A percentile compares a stretch with the other conserved stretches of the same genome.
These are phyloP conservation scores for Buxus sempervirens DNA, from an alignment of 164 flowering plant genomes.

Conservation along the genomic window DNA sequence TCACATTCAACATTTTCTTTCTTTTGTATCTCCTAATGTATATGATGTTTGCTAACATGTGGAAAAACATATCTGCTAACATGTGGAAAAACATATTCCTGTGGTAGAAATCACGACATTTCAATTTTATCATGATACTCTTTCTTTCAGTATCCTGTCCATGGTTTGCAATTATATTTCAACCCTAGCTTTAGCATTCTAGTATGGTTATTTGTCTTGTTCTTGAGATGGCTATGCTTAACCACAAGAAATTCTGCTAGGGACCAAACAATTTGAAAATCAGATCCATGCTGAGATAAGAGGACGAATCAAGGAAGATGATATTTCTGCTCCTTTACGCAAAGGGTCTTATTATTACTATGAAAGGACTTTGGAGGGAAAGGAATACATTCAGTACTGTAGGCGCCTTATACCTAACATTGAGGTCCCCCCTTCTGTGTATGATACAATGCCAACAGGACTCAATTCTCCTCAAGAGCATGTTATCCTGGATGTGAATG, in stretches of 20 bases:
- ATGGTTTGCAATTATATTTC: background rate
- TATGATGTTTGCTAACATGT: background rate
- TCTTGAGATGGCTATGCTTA: background rate
- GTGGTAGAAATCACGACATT: background rate
- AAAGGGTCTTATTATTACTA: constrained; percentile 76
- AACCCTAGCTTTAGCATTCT: background rate
- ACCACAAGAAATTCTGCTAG: constrained; percentile 24
- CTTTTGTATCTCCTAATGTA: background rate
- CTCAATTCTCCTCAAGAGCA: constrained; percentile 76
- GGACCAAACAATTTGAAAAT: constrained; percentile 57
- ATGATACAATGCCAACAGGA: constrained; percentile 69
- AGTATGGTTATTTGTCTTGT: background rate
- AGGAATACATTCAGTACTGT: constrained; percentile 83
- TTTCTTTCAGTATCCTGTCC: background rate
- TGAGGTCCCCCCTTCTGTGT: constrained; percentile 41
- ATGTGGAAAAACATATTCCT: background rate
- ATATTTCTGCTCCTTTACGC: constrained; percentile 70
- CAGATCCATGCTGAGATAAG: constrained; percentile 64
- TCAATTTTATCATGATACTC: background rate
- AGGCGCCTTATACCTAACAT: constrained; percentile 43
- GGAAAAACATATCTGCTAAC: too few relatives aligned
- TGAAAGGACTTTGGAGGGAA: constrained; percentile 60
- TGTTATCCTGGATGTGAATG: constrained; percentile 79
- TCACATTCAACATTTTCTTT: too few relatives aligned
- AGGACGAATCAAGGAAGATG: constrained; percentile 88